Base-by-base conservation (phyloP, 2,329 filamentous ascomycete species). In the Phoma sp. region DNA sequence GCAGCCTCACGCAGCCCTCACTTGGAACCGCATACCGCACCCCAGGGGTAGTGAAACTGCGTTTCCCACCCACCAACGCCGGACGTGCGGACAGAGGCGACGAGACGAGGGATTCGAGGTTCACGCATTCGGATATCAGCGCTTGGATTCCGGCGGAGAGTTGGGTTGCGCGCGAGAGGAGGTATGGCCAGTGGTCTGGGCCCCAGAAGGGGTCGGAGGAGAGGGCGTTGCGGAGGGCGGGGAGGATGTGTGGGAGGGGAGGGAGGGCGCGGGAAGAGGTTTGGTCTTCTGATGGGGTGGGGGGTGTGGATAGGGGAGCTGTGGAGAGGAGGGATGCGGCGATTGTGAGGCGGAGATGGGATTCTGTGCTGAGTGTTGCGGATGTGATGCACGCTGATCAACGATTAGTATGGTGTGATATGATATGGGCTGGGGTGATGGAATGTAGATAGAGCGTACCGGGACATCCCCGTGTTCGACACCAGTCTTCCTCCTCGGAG, bases 401-500 rank as follows among this genome's bases (percentile, higher is more conserved):
- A 1, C 7, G 26, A 52, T 68, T 54, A 69, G 55, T 40, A 17
- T 26, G 4, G 11, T 6, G n/a, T 5, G n/a, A n/a, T n/a, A n/a
- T n/a, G n/a, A n/a, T n/a, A n/a, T n/a, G n/a, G n/a, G n/a, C n/a
- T n/a, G n/a, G n/a, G n/a, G n/a, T n/a, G n/a, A n/a, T n/a, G n/a
- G n/a, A n/a, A n/a, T n/a, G n/a, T n/a, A n/a, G n/a, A n/a, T n/a
- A n/a, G 15, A 14, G 51, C 64, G 18, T 66, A 73, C 71, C 68
- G 26, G 84, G 83, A 67, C 84, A 86, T 21, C 83, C 82, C 21
- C 77, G 71, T 2, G 82, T 84, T 52, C 79, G 73, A 62, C 82
- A 84, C 83, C 83, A 86, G 57, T 85, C 81, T 54, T 81, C 79
- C 59, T 84, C 83, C 45, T 84, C 83, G 10, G 74, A 76, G 18